phyloP scores from a whole-genome alignment of 2,329 filamentous ascomycete species.

The Sporothrix humicola region DNA sequence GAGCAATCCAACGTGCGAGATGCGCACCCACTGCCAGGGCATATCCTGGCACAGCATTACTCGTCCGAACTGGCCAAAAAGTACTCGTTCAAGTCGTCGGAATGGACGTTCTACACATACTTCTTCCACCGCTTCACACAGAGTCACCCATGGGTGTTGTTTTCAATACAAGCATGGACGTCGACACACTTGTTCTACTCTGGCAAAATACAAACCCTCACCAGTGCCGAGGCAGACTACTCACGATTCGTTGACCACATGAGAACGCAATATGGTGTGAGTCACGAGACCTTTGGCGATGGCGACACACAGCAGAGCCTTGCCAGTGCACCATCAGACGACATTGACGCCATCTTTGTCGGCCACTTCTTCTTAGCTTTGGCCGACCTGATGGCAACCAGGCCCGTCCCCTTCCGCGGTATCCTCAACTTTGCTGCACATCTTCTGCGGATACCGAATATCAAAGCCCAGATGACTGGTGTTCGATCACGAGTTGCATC shows the following conservation, averaged over 20 bases:
- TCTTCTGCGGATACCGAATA: background rate
- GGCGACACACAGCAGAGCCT: background rate
- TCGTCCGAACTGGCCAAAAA: slow-evolving; percentile 12
- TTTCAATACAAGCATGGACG: slow-evolving; percentile 22
- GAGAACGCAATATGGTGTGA: background rate
- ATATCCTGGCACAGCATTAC: slow-evolving; percentile 24
- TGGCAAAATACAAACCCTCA: slow-evolving; percentile 1
- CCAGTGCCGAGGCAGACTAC: background rate
- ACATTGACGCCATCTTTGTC: slow-evolving; percentile 25
- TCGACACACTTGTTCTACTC: slow-evolving; percentile 24
- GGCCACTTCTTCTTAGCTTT: slow-evolving; percentile 24
- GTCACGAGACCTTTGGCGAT: background rate
- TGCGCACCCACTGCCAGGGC: background rate
- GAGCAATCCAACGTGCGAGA: background rate
- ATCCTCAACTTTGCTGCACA: slow-evolving; percentile 18
- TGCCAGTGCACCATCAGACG: background rate
- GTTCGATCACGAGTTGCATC: slow-evolving; percentile 21
- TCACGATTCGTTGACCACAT: background rate
- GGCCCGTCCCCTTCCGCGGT: background rate
- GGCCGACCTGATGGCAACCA: slow-evolving; percentile 16
- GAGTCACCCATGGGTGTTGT: slow-evolving; percentile 19
- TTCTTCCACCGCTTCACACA: slow-evolving; percentile 25
- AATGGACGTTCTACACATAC: slow-evolving; percentile 29
- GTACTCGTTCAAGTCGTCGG: slow-evolving; percentile 25
- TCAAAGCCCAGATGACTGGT: slow-evolving; percentile 4